Conservation (phyloP, 805 yeast species). For the Torulaspora maleeae region DNA sequence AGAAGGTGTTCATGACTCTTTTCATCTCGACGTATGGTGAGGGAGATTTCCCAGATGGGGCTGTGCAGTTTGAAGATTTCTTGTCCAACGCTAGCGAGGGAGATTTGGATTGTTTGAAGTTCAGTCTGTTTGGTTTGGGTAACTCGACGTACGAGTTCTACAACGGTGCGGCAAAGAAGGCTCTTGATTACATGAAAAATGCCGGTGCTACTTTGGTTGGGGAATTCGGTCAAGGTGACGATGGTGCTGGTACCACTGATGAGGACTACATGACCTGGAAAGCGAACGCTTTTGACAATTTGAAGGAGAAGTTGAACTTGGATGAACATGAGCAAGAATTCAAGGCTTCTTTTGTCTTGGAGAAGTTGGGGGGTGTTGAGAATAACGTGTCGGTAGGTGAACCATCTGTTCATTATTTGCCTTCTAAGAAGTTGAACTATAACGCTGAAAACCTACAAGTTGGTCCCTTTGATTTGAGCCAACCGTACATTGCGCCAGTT, state of each 20-base stretch:
- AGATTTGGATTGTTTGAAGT: constrained; percentile 52
- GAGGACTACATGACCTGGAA: constrained; percentile 95
- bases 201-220: constrained; percentile 76
- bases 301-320: constrained; percentile 59
- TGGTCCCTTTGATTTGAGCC: constrained; percentile 76
- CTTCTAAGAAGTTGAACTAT: constrained; percentile 34
- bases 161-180: constrained; percentile 73
- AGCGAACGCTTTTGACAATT: constrained; percentile 61
- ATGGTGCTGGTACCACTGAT: constrained; percentile 89
- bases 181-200: constrained; percentile 45
- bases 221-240: constrained; percentile 87
- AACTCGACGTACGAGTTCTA: constrained; percentile 90
- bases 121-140: constrained; percentile 85
- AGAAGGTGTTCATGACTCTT: constrained; percentile 60
- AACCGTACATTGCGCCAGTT: constrained; percentile 79
- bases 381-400: constrained; percentile 71
- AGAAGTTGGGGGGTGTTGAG: constrained; percentile 38
- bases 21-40: constrained; percentile 94
- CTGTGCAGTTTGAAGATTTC: constrained; percentile 70
- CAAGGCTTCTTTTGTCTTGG: constrained; percentile 58
- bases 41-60: constrained; percentile 97
- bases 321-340: constrained; percentile 77
- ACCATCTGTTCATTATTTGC: constrained; percentile 57
- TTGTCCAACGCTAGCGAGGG: constrained; percentile 53
- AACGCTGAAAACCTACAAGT: constrained; percentile 39